A percentile compares a stretch with the other conserved stretches of the same genome.
phyloP scores from a whole-genome alignment of 2,329 filamentous ascomycete species.

The Aureobasidium sp. region DNA sequence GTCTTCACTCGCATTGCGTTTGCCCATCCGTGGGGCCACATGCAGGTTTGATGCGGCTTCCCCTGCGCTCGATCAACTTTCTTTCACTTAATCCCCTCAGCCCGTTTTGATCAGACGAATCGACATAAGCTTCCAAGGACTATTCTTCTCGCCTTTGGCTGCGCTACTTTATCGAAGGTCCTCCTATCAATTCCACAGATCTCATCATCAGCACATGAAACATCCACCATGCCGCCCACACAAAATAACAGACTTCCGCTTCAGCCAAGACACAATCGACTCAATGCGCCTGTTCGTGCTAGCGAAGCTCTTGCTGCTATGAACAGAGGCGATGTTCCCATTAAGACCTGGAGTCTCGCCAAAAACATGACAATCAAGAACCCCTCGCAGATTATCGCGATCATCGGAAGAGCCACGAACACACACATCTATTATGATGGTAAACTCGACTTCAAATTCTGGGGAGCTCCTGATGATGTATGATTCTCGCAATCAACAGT shows the following conservation, averaged over 20 bases:
- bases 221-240: neutral
- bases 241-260: neutral
- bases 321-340: neutral
- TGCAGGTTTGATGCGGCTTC: constrained; percentile 1
- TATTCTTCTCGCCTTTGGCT: neutral
- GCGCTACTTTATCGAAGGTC: neutral
- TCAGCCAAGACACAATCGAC: neutral
- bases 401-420: neutral
- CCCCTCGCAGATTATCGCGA: neutral
- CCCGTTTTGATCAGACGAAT: neutral
- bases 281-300: neutral
- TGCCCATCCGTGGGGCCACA: neutral
- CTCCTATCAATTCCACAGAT: neutral
- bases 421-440: neutral
- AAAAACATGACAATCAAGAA: neutral
- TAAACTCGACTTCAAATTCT: neutral
- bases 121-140: neutral
- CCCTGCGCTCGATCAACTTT: neutral
- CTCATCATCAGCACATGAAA: neutral
- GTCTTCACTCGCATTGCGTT: neutral
- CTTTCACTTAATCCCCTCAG: neutral
- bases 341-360: neutral
- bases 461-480: constrained; percentile 1
- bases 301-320: neutral
- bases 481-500: neutral